Evolutionary conservation across 2,329 filamentous ascomycete species (phyloP), one percentile per base, ranked within the genome.

Genomic region (Colletotrichum incanum): DNA sequence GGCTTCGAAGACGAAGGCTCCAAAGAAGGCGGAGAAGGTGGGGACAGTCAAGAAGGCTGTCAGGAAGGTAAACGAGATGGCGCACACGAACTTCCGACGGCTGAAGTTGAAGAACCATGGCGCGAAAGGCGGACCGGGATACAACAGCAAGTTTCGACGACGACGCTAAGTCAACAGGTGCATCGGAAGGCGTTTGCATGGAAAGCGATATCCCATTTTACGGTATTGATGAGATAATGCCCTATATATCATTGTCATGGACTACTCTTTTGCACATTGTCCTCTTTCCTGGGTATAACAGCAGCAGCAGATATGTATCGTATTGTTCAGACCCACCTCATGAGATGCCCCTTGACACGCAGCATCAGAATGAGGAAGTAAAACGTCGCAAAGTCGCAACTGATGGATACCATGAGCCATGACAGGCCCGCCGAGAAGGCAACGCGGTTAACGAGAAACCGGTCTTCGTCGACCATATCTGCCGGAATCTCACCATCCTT

Each of bases 61-160:
- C 31, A 86, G 86, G 76, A 93, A 92, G 82, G 89, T 93, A 61
- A 91, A 89, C 76, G 89, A 89, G 74, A 80, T 90, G 75, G 90
- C 91, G 18, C 88, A 92, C 76, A 86, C 90, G 73, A 93, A 93
- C 82, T 93, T 92, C 80, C 90, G 90, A 79, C 83, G 89, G 67
- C 79, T 93, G 71, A 93, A 93, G 83, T 81, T 93, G 77, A 85
- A 84, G 76, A 92, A 91, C 76, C 82, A 85, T 3, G 90, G 90
- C 4, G 82, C 88, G n/a, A 92, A 92, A 79, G 90, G 90, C 1
- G 89, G 89, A 5, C 84, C 88, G 26, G 88, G 85, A 2, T 84
- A 86, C 77, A 87, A 87, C 70, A 91, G 89, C 79, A 85, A 85
- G 65, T 92, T 92, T 78, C 85, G 89, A 67, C 83, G 90, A 73